A percentile compares a stretch with the other conserved stretches of the same genome.
Evolutionary conservation across 1,284 basidiomycete genomes (phyloP).

Genomic region (Ganoderma lucidum): DNA sequence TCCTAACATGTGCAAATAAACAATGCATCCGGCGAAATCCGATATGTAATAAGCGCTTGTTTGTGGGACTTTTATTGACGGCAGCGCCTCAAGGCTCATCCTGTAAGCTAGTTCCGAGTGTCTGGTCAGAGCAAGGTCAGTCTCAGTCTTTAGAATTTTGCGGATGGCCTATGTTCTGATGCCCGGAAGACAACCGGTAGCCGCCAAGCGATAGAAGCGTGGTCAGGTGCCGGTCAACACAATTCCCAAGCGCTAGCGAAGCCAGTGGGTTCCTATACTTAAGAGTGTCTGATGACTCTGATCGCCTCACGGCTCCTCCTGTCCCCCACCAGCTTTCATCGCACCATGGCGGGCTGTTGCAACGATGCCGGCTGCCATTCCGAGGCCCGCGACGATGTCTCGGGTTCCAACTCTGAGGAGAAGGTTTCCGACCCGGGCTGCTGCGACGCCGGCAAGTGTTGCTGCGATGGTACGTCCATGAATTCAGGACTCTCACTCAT

Average conservation of each 20-base stretch:
- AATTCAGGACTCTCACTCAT: too few species aligned
- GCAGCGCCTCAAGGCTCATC: not conserved
- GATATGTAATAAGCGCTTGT: not conserved
- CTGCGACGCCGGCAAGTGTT: constrained; percentile 28
- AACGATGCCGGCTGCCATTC: constrained; percentile 17
- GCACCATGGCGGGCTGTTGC: constrained; percentile 29
- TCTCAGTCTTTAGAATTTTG: not conserved
- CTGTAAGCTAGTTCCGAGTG: not conserved
- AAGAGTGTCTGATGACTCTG: not conserved
- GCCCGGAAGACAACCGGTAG: not conserved
- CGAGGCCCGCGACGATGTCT: constrained; percentile 1
- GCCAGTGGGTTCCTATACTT: not conserved
- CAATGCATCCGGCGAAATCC: not conserved
- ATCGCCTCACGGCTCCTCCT: not conserved
- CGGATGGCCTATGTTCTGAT: not conserved
- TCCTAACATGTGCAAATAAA: constrained; percentile 38
- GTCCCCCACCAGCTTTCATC: not conserved
- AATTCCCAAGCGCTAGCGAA: not conserved
- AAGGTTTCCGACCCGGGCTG: constrained; percentile 16
- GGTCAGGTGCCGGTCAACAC: not conserved
- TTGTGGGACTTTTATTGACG: not conserved
- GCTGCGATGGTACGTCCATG: constrained; percentile 26
- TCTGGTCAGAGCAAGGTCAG: too few species aligned
- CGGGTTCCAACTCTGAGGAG: too few species aligned
- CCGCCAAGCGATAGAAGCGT: not conserved